phyloP scores from a whole-genome alignment of 352 stramenopile species.

The Phytophthora quininea region DNA sequence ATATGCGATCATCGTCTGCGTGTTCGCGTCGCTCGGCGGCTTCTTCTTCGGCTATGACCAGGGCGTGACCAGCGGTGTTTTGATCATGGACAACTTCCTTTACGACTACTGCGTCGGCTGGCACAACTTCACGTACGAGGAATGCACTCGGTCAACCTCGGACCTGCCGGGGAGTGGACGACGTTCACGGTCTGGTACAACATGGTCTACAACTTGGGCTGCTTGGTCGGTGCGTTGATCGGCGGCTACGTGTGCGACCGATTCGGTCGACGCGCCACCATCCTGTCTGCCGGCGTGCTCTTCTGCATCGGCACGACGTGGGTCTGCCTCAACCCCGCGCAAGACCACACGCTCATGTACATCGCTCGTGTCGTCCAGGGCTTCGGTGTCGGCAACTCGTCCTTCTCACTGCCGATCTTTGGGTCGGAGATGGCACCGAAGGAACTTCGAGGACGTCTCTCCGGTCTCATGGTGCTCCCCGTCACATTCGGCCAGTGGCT shows the following conservation, averaged over 20 bases:
- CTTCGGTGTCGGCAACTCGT: constrained; percentile 45
- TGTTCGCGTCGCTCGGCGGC: constrained; percentile 35
- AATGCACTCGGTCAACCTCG: constrained; percentile 26
- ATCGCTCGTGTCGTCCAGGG: constrained; percentile 40
- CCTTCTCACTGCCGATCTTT: constrained; percentile 45
- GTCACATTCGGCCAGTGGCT: constrained; percentile 37
- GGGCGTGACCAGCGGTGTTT: constrained; percentile 32
- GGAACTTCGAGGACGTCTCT: constrained; percentile 40
- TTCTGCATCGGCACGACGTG: constrained; percentile 43
- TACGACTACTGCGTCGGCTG: constrained; percentile 48
- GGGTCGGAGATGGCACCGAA: constrained; percentile 45
- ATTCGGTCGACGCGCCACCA: constrained; percentile 33
- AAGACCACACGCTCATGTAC: constrained; percentile 34
- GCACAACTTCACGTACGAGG: constrained; percentile 35
- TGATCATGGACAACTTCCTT: constrained; percentile 44
- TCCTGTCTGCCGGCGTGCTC: constrained; percentile 34
- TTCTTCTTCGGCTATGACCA: constrained; percentile 47
- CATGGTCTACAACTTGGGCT: constrained; percentile 49
- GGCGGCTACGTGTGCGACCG: constrained; percentile 36
- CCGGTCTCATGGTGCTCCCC: constrained; percentile 40
- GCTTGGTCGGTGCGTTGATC: constrained; percentile 38
- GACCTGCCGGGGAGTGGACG: constrained; percentile 35
- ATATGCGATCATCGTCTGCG: constrained; percentile 39
- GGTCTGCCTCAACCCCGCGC: constrained; percentile 32
- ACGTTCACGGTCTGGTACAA: constrained; percentile 44